Percentiles rank a stretch among this genome's conserved stretches.
Conservation (phyloP, 1,284 basidiomycete species). For the Ganoderma sp. region DNA sequence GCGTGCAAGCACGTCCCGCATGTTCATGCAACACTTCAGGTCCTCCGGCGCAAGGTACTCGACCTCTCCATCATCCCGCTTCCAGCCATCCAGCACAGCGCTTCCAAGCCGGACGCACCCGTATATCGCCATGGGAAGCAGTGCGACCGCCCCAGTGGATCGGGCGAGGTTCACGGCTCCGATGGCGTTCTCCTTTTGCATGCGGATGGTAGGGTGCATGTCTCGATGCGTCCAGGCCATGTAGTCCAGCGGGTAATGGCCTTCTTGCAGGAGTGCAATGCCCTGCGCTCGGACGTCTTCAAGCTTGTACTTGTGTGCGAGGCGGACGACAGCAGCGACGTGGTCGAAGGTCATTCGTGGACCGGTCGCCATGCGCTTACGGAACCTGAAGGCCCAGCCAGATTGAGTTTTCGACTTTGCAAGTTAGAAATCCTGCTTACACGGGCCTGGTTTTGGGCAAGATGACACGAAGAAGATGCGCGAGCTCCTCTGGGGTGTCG, state of each 20-base stretch:
- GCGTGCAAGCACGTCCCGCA: not conserved
- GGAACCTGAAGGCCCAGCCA: not conserved
- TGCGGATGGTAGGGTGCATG: constrained; percentile 3
- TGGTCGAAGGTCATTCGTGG: not conserved
- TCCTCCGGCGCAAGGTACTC: constrained; percentile 15
- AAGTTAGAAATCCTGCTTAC: not conserved
- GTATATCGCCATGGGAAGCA: constrained; percentile 13
- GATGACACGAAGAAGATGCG: constrained; percentile 13
- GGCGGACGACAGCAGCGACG: constrained; percentile 12
- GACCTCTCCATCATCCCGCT: constrained; percentile 7
- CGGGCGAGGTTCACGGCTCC: constrained; percentile 21
- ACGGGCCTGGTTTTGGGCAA: not conserved
- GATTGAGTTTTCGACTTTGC: not conserved
- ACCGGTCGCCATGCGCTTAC: too few species aligned
- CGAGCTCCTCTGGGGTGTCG: constrained; percentile 24
- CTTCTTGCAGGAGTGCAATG: not conserved
- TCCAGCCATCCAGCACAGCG: constrained; percentile 9
- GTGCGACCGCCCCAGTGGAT: not conserved
- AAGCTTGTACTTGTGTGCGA: constrained; percentile 23
- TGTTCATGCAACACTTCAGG: constrained; percentile 9
- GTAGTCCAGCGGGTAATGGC: not conserved
- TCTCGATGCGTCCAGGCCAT: not conserved
- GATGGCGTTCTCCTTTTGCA: constrained; percentile 7
- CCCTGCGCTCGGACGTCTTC: constrained; percentile 11
- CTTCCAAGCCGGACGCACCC: constrained; percentile 8